phyloP scores from a whole-genome alignment of 371 early-diverging fungal genomes.

The Actinomucor elegans region DNA sequence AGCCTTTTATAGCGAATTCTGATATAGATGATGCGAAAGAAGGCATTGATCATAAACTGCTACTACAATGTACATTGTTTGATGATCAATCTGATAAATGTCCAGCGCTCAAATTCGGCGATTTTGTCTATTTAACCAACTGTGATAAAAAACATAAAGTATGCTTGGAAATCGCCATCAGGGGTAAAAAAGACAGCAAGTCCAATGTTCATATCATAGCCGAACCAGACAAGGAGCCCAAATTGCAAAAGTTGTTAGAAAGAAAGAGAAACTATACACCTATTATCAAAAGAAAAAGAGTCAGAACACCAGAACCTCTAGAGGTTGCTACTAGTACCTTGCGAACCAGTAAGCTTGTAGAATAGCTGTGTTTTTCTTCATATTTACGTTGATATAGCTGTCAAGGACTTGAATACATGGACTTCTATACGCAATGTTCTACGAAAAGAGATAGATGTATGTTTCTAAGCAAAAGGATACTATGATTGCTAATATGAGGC shows the following conservation, averaged over 20 bases:
- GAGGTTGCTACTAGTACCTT: too few species aligned
- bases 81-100: constrained; percentile 18
- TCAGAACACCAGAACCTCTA: too few species aligned
- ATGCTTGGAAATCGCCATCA: background rate
- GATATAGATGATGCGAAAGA: background rate
- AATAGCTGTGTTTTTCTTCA: background rate
- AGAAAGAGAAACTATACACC: background rate
- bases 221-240: background rate
- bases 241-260: background rate
- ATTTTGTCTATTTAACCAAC: background rate
- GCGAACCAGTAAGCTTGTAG: background rate
- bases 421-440: too few species aligned
- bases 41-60: background rate
- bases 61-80: constrained; percentile 25
- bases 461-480: too few species aligned
- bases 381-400: too few species aligned
- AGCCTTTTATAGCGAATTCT: background rate
- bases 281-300: background rate
- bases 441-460: too few species aligned
- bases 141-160: background rate
- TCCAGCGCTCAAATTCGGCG: background rate
- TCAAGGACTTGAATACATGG: too few species aligned
- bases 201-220: background rate
- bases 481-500: too few species aligned
- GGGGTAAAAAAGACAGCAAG: background rate